Conservation (phyloP, 1,284 basidiomycete genomes). For the Irpex sp. region DNA sequence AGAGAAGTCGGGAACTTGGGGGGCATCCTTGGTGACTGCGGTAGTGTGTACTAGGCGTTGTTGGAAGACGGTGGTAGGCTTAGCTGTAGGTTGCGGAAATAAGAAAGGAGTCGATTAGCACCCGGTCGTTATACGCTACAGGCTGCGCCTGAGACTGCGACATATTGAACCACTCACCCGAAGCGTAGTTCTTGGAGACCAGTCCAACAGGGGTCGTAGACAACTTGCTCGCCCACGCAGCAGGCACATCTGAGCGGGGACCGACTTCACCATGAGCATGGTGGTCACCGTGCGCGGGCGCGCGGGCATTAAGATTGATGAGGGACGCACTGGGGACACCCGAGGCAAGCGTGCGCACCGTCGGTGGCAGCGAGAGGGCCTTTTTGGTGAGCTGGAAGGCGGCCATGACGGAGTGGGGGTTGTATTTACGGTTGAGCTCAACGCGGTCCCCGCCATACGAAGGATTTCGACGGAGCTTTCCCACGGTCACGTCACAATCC, state of each 20-base stretch:
- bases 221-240: conserved; percentile 53
- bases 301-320: conserved; percentile 66
- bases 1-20: conserved; percentile 87
- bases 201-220: conserved; percentile 50
- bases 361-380: conserved; percentile 80
- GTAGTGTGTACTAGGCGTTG: conserved; percentile 77
- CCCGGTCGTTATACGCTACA: not conserved
- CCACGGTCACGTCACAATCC: conserved; percentile 12
- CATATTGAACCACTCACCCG: conserved; percentile 50
- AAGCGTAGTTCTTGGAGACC: conserved; percentile 63
- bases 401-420: conserved; percentile 45
- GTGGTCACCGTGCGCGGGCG: conserved; percentile 51
- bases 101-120: not conserved
- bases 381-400: conserved; percentile 71
- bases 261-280: conserved; percentile 56
- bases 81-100: conserved; percentile 28
- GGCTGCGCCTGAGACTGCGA: not conserved
- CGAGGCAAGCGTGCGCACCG: conserved; percentile 71
- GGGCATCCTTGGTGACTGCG: conserved; percentile 56
- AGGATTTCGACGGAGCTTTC: conserved; percentile 6
- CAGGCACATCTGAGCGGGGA: conserved; percentile 63
- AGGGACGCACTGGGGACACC: conserved; percentile 70
- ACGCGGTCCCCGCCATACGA: conserved; percentile 20
- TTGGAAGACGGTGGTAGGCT: conserved; percentile 52
- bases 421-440: conserved; percentile 13